Evolutionary conservation across 768 basidiomycete genomes (phyloP).

Genomic region (Russula ochroleuca): DNA sequence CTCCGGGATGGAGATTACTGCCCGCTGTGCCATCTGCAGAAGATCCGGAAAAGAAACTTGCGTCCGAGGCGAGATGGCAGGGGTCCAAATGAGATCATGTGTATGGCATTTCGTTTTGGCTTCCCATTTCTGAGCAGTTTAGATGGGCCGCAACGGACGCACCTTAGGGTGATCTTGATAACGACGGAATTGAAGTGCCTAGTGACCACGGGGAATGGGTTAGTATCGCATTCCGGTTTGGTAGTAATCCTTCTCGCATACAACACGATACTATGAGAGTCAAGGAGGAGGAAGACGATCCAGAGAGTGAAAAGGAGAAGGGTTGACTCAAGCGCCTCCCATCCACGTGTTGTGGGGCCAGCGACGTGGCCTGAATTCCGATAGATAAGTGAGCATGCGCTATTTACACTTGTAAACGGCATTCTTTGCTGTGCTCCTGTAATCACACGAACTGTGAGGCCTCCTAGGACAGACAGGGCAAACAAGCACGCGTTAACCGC

Average conservation of each 20-base stretch:
- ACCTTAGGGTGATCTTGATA: conserved; percentile 16
- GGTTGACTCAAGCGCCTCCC: not conserved
- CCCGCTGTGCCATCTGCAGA: conserved; percentile 15
- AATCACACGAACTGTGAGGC: not conserved
- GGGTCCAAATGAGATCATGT: conserved; percentile 15
- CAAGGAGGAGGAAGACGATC: not conserved
- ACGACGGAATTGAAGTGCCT: conserved; percentile 11
- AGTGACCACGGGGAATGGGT: conserved; percentile 12
- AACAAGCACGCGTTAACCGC: not conserved
- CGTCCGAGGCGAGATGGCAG: conserved; percentile 21
- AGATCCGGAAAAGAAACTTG: conserved; percentile 3
- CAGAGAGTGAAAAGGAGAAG: not conserved
- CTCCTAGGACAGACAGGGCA: not conserved
- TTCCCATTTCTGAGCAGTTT: not conserved
- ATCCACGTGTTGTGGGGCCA: not conserved
- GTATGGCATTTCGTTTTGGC: not conserved
- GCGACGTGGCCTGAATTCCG: not conserved
- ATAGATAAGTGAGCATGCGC: not conserved
- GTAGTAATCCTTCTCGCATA: not conserved
- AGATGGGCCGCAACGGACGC: conserved; percentile 14
- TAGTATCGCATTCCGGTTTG: not conserved
- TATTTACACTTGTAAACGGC: not conserved
- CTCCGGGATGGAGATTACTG: conserved; percentile 11
- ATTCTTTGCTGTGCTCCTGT: no score
- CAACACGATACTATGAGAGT: not conserved